Percentiles rank a stretch among this genome's conserved stretches.
phyloP scores from a whole-genome alignment of 495 filamentous ascomycete genomes.

The Cercophora newfieldiana region DNA sequence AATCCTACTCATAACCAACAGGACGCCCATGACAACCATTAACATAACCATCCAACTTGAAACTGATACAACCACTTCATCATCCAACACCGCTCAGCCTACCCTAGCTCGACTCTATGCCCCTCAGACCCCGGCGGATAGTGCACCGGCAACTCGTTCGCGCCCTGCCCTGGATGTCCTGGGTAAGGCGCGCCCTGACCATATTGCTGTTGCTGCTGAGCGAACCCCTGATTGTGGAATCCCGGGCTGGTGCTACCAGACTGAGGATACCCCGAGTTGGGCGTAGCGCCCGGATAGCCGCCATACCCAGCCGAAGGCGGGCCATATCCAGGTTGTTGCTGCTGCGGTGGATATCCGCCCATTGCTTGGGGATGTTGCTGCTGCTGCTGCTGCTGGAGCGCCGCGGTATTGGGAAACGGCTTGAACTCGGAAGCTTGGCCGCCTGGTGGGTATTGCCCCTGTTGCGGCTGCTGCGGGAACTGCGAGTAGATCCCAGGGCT shows the following conservation, averaged over 20 bases:
- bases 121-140: slow-evolving; percentile 4
- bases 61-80: not conserved
- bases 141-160: slow-evolving; percentile 7
- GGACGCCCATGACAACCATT: not conserved
- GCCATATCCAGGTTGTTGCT: not conserved
- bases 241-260: not conserved
- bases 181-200: not conserved
- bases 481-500: not conserved
- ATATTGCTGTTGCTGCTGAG: slow-evolving; percentile 4
- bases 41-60: not conserved
- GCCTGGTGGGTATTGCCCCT: not conserved
- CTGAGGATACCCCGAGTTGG: not conserved
- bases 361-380: not conserved
- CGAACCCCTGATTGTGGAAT: not conserved
- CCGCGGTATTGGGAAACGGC: not conserved
- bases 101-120: slow-evolving; percentile 11
- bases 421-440: not conserved
- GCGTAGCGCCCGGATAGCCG: not conserved
- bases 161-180: not conserved
- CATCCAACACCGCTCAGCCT: not conserved
- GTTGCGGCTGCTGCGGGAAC: not conserved
- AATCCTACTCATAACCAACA: not conserved
- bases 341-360: not conserved
- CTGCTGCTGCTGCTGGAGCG: too few relatives aligned
- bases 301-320: not conserved